A percentile compares a stretch with the other conserved stretches of the same genome.
Conservation (phyloP, 345 rosid species). For the Carallia pectinifolia region DNA sequence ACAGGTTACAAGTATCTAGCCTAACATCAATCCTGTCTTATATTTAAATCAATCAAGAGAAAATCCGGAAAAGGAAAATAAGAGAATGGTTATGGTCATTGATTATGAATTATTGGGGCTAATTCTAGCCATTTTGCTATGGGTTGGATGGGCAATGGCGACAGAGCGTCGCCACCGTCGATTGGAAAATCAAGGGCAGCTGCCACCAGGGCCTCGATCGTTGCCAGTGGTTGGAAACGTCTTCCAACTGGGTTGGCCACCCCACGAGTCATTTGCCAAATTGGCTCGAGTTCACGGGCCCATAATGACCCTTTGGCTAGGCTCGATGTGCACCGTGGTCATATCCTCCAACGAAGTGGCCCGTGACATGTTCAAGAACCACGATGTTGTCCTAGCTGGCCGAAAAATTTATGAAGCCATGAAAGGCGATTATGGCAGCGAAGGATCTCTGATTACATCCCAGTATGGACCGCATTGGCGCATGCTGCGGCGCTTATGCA, state of each 20-base stretch:
- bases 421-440: slow-evolving; percentile 51
- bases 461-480: slow-evolving; percentile 84
- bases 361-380: slow-evolving; percentile 71
- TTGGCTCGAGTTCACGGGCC: slow-evolving; percentile 59
- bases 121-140: slow-evolving; percentile 33
- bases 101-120: slow-evolving; percentile 34
- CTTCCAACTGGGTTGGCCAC: slow-evolving; percentile 50
- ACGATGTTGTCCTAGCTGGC: slow-evolving; percentile 66
- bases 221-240: slow-evolving; percentile 73
- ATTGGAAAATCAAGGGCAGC: slow-evolving; percentile 20
- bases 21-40: no score
- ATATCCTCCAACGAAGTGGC: slow-evolving; percentile 65
- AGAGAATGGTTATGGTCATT: slow-evolving; percentile 17
- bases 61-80: slow-evolving; percentile 14
- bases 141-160: slow-evolving; percentile 39
- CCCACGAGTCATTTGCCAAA: slow-evolving; percentile 53
- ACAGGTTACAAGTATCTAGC: no score
- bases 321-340: slow-evolving; percentile 71
- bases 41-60: slow-evolving; percentile 12
- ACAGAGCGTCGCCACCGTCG: slow-evolving; percentile 37
- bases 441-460: slow-evolving; percentile 66
- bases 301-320: slow-evolving; percentile 69
- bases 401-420: slow-evolving; percentile 79
- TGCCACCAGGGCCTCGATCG: slow-evolving; percentile 70
- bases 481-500: slow-evolving; percentile 60